A percentile compares a stretch with the other conserved stretches of the same genome.
These are phyloP conservation scores for Coemansia furcata DNA, from an alignment of 192 early-diverging fungal species.

Conservation along the genomic window DNA sequence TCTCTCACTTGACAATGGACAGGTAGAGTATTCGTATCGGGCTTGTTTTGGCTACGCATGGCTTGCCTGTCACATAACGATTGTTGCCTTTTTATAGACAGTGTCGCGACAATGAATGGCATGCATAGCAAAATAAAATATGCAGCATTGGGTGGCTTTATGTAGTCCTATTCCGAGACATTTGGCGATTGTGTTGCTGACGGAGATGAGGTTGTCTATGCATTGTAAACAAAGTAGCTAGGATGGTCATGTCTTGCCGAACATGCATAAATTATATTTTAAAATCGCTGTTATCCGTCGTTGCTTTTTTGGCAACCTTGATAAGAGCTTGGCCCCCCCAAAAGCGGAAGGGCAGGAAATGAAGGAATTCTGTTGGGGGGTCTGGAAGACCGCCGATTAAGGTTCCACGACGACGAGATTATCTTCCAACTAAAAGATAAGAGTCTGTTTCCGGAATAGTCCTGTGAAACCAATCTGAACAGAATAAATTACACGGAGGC, in stretches of 20 bases:
- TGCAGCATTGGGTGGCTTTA: neutral
- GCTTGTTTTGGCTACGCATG: neutral
- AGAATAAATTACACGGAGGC: neutral
- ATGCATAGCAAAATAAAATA: neutral
- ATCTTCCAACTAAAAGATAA: neutral
- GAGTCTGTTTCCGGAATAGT: neutral
- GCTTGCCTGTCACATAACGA: neutral
- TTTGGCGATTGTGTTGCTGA: neutral
- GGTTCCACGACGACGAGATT: neutral
- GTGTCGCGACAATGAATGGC: neutral
- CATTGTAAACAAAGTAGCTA: neutral
- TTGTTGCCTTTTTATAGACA: neutral
- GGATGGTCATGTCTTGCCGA: neutral
- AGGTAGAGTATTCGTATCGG: neutral
- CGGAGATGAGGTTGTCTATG: neutral
- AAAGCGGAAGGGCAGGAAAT: neutral
- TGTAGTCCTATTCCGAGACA: conserved; percentile 3
- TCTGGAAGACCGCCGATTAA: neutral
- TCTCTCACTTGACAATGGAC: neutral
- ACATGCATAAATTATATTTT: neutral
- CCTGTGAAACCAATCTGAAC: neutral
- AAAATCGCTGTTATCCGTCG: too few species aligned
- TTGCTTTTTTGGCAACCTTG: neutral
- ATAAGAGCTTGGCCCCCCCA: neutral
- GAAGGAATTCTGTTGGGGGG: neutral